Evolutionary conservation across 208 protist genomes (phyloP).

Genomic region (Eutreptiella sp.): DNA sequence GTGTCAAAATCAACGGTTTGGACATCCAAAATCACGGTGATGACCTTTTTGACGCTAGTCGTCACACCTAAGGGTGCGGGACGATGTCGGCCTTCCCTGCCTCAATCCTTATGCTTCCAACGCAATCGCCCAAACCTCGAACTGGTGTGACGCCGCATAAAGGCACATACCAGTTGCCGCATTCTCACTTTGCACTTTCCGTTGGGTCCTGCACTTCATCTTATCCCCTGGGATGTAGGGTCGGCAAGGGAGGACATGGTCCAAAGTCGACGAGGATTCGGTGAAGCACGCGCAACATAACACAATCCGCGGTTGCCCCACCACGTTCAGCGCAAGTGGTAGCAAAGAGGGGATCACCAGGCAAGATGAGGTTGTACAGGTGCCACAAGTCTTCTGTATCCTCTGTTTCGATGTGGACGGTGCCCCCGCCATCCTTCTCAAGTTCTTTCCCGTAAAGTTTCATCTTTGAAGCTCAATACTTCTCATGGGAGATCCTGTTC

Average conservation of each 20-base stretch:
- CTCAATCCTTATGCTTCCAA: background rate
- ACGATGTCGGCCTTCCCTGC: too few relatives aligned
- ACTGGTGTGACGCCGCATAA: too few relatives aligned
- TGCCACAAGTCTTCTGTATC: constrained; percentile 93
- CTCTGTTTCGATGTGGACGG: constrained; percentile 70
- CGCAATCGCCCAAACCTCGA: too few relatives aligned
- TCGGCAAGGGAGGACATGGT: background rate
- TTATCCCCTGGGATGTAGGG: constrained; percentile 32
- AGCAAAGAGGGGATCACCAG: constrained; percentile 50
- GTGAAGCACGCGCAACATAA: too few relatives aligned
- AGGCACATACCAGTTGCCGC: too few relatives aligned
- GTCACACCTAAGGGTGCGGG: too few relatives aligned
- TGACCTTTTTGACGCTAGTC: constrained; percentile 21
- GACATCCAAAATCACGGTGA: background rate
- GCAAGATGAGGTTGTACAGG: constrained; percentile 87
- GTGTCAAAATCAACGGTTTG: constrained; percentile 48
- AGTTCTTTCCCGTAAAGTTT: constrained; percentile 42
- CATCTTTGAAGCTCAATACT: too few relatives aligned
- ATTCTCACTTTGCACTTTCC: constrained; percentile 62
- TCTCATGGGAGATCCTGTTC: too few relatives aligned
- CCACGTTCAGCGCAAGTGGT: too few relatives aligned
- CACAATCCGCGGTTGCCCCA: too few relatives aligned
- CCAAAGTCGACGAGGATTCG: constrained; percentile 25
- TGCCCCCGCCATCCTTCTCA: constrained; percentile 55
- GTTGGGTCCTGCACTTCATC: constrained; percentile 58